Evolutionary conservation across 2,329 filamentous ascomycete genomes (phyloP), one percentile per base, ranked within the genome.

Genomic region (Fusarium lateritium): DNA sequence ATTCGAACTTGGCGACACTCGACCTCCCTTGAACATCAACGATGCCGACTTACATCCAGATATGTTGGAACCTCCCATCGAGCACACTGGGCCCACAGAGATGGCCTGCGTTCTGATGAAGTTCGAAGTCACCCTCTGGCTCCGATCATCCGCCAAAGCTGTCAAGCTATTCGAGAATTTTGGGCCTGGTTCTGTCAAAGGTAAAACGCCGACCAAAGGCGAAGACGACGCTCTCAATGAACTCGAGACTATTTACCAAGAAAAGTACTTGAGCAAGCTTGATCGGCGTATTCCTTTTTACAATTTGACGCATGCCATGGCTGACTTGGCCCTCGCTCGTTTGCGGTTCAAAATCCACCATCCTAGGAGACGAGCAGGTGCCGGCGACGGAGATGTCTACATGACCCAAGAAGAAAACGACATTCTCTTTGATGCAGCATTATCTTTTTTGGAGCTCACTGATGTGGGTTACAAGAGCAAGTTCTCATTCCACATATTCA

Each of bases 1-100:
- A 6, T 51, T 38, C 13, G 69, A 74, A 1, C 50, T 70, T 13
- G 66, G 62, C 3, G 51, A 69, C 13, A n/a, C 67, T 3, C 64
- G 68, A 28, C 79, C 86, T 70, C 86, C 87, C 1, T 76, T 86
- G 4, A 89, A 89, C 57, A 76, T 89, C 50, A 85, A 89, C 53
- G 88, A 90, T 64, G 73, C 73, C 7, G 85, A 88, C 39, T 75
- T 90, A 3, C 75, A 80, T n/a, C 85, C 86, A 0, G 78, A 80
- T 7, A 86, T 86, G 82, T 77, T 73, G 1, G 79, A 82, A 1
- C 79, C 83, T 1, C 85, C 86, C 0, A 50, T 77, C 3, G 81
- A 84, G 21, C 79, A 84, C 10, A 67, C 71, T 1, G 83, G 84
- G 0, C 86, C 86, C 50, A 89, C 88, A 0, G 86, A 88, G 57